Evolutionary conservation across 2,329 filamentous ascomycete genomes (phyloP).

Genomic region (Hymenoscyphus fructigenus): DNA sequence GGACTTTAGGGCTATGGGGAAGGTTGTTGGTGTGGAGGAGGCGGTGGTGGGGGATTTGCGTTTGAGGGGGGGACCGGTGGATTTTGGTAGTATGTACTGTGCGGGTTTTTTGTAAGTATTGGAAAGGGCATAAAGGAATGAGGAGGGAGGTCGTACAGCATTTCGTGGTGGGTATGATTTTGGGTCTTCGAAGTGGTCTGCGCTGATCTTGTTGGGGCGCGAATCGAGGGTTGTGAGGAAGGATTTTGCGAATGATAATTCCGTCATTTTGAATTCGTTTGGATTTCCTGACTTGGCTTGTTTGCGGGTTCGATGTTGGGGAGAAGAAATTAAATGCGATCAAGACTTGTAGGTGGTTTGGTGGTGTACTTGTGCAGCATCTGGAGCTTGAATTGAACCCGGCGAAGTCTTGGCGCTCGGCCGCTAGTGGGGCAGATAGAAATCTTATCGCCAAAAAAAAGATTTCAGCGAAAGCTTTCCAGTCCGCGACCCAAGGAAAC

Average conservation of each 20-base stretch:
- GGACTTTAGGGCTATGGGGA: conserved; percentile 68
- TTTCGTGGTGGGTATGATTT: conserved; percentile 72
- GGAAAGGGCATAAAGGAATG: background rate
- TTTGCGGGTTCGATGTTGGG: too few relatives aligned
- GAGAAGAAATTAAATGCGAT: background rate
- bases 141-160: conserved; percentile 58
- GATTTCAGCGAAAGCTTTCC: background rate
- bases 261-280: conserved; percentile 59
- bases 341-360: background rate
- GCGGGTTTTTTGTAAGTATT: conserved; percentile 1
- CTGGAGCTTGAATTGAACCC: background rate
- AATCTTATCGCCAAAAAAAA: conserved; percentile 26
- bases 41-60: conserved; percentile 41
- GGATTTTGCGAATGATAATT: conserved; percentile 78
- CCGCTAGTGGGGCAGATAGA: conserved; percentile 14
- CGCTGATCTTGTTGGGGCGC: conserved; percentile 75
- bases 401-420: conserved; percentile 1
- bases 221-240: conserved; percentile 81
- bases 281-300: background rate
- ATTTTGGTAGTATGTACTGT: conserved; percentile 70
- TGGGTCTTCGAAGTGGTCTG: conserved; percentile 87
- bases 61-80: conserved; percentile 53
- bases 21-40: conserved; percentile 52
- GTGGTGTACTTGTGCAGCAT: background rate
- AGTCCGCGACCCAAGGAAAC: background rate